Evolutionary conservation across 805 yeast genomes (phyloP), one percentile per base, ranked within the genome.

Genomic region (Starmerella scarabaei): DNA sequence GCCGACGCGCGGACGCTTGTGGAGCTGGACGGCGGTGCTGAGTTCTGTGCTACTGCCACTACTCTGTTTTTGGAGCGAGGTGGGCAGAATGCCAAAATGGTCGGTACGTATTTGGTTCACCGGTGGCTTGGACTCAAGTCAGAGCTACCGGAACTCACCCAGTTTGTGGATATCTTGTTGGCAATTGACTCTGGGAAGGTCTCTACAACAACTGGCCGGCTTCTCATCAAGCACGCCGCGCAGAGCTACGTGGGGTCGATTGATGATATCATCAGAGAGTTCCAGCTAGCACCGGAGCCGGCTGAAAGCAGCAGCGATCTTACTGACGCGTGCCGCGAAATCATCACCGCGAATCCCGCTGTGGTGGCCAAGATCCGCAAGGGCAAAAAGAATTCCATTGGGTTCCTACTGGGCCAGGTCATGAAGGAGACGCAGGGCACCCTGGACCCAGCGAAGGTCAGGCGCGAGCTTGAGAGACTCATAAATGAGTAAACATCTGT

Each of bases 81-180:
- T 11, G 32, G 53, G 42, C 7, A 48, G 47, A 19, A 34, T 8
- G 19, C n/a, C 17, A 7, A 73, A 65, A 43, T 63, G 30, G 75
- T 74, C 2, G 73, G 76, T 21, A 82, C 80, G 54, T 88, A 94
- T 94, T 58, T 84, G 7, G 73, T 83, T 6, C 86, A 88, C 59
- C 86, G 83, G 47, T 61, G 84, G 30, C 53, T 83, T 15, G 95
- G 96, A 0, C 64, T 73, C 12, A 64, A 82, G 44, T 66, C 73
- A 6, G 75, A 73, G 53, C 64, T 72, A 14, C 40, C 44, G 53
- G 59, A 75, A 0, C 64, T 71, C 0, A 41, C 53, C 0, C 64
- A 61, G 30, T 64, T 86, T 32, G 65, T 74, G 0, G 74, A 75
- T 30, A 57, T 88, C 9, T 62, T 86, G 21, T 40, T 51, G 1